Conservation (phyloP, 2,329 filamentous ascomycete species). For the Cordyceps farinosa region DNA sequence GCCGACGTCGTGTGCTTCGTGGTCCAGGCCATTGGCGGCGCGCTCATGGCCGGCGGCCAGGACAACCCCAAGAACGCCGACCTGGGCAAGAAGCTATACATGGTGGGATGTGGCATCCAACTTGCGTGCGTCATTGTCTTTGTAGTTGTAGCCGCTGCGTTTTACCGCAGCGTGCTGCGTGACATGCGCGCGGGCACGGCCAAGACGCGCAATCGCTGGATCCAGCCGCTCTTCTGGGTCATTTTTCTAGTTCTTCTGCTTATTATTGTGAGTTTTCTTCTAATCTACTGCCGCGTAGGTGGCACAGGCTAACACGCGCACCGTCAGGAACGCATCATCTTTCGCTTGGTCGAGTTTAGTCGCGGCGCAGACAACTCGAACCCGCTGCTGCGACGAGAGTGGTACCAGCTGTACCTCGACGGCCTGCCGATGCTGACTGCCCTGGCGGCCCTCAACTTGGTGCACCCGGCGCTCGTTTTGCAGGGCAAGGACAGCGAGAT, state of each 20-base stretch:
- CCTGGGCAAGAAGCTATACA: slow-evolving; percentile 34
- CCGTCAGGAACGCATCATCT: slow-evolving; percentile 43
- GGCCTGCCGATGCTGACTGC: slow-evolving; percentile 40
- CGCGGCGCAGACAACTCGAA: slow-evolving; percentile 31
- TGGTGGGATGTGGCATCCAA: slow-evolving; percentile 49
- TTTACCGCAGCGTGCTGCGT: slow-evolving; percentile 11
- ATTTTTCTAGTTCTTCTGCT: slow-evolving; percentile 32
- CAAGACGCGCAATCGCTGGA: slow-evolving; percentile 13
- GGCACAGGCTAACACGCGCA: neutral
- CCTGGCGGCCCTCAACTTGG: slow-evolving; percentile 35
- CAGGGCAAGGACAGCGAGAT: slow-evolving; percentile 18
- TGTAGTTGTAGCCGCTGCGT: slow-evolving; percentile 30
- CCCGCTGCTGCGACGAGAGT: slow-evolving; percentile 31
- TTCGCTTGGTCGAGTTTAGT: slow-evolving; percentile 48
- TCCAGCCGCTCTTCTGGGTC: slow-evolving; percentile 5
- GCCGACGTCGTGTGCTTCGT: slow-evolving; percentile 36
- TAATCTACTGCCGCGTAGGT: too few relatives aligned
- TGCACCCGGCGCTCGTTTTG: slow-evolving; percentile 31
- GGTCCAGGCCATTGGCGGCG: slow-evolving; percentile 32
- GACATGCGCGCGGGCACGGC: slow-evolving; percentile 12
- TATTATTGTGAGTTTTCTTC: slow-evolving; percentile 27
- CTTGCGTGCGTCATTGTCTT: slow-evolving; percentile 46
- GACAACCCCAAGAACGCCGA: slow-evolving; percentile 11
- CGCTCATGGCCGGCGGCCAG: slow-evolving; percentile 20
- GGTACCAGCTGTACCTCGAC: slow-evolving; percentile 44